These are phyloP conservation scores for Harringtonia lauricola DNA, from an alignment of 2,329 filamentous ascomycete genomes.

Conservation along the genomic window DNA sequence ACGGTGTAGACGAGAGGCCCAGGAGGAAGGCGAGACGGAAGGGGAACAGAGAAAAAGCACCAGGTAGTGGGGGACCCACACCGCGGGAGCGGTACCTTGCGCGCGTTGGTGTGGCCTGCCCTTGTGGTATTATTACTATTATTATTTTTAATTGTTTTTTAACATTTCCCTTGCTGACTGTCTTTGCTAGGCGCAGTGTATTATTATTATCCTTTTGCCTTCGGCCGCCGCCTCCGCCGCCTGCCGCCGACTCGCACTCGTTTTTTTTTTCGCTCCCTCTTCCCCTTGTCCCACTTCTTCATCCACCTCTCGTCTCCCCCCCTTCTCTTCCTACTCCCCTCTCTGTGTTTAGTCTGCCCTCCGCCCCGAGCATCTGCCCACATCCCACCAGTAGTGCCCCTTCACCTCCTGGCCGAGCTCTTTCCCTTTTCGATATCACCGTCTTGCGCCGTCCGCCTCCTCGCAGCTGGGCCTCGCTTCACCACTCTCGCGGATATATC, in stretches of 20 bases:
- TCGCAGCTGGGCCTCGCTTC: no score
- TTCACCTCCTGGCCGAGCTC: no score
- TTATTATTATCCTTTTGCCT: not conserved
- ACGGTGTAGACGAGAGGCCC: not conserved
- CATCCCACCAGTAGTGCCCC: no score
- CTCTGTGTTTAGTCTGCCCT: not conserved
- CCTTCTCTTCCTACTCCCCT: conserved; percentile 12
- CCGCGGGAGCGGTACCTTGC: conserved; percentile 15
- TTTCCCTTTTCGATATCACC: not conserved
- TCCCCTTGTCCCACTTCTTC: conserved; percentile 13
- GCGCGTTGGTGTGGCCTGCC: conserved; percentile 5
- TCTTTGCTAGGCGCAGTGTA: no score
- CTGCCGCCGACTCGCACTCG: not conserved
- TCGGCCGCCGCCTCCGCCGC: conserved; percentile 1
- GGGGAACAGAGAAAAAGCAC: not conserved
- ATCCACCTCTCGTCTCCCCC: conserved; percentile 14
- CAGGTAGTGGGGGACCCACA: conserved; percentile 14
- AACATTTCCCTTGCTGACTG: no score
- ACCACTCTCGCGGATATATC: no score
- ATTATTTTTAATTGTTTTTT: not conserved
- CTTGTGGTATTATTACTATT: not conserved
- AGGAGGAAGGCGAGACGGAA: not conserved
- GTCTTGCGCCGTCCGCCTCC: no score
- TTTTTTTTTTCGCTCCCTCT: not conserved
- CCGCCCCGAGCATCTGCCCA: no score